Percentiles rank a stretch among this genome's conserved stretches.
Evolutionary conservation across 2,329 filamentous ascomycete genomes (phyloP).

Genomic region (Plectosphaerella cucumerina): DNA sequence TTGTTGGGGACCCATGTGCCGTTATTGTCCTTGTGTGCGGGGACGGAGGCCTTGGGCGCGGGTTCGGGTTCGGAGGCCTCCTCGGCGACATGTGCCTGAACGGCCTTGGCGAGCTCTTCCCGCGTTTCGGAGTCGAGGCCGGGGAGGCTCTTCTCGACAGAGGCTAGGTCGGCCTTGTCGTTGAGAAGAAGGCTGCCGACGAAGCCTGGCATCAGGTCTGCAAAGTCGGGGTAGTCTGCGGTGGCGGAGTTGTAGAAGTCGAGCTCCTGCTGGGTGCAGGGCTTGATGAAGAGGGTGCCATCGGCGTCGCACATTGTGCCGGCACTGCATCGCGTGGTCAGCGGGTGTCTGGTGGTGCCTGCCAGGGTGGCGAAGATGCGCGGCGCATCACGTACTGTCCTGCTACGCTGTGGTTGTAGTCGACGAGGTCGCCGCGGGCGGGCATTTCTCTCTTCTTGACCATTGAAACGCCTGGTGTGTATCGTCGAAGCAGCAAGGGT

Average conservation of each 20-base stretch:
- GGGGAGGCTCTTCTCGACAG: conserved; percentile 44
- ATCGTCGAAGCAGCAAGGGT: not conserved
- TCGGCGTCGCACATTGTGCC: conserved; percentile 82
- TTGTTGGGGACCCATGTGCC: conserved; percentile 43
- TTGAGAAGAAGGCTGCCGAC: conserved; percentile 75
- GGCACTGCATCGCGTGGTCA: conserved; percentile 53
- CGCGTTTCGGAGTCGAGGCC: conserved; percentile 30
- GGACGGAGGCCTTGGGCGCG: not conserved
- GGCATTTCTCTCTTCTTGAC: conserved; percentile 33
- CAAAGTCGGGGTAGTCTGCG: conserved; percentile 66
- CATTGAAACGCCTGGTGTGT: not conserved
- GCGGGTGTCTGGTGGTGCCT: not conserved
- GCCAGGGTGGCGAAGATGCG: not conserved
- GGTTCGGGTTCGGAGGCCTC: conserved; percentile 8
- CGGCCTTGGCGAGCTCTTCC: conserved; percentile 26
- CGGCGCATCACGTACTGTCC: conserved; percentile 66
- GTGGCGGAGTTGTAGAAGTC: conserved; percentile 79
- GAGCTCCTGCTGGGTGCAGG: conserved; percentile 81
- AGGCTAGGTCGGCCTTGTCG: conserved; percentile 40
- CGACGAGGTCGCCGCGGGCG: conserved; percentile 56
- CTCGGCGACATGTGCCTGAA: conserved; percentile 23
- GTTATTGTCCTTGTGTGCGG: conserved; percentile 18
- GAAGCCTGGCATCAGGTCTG: conserved; percentile 77
- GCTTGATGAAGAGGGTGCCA: conserved; percentile 89
- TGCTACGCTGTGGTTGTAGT: conserved; percentile 73